Evolutionary conservation across 805 yeast species (phyloP).

Genomic region (Candida succiphila): DNA sequence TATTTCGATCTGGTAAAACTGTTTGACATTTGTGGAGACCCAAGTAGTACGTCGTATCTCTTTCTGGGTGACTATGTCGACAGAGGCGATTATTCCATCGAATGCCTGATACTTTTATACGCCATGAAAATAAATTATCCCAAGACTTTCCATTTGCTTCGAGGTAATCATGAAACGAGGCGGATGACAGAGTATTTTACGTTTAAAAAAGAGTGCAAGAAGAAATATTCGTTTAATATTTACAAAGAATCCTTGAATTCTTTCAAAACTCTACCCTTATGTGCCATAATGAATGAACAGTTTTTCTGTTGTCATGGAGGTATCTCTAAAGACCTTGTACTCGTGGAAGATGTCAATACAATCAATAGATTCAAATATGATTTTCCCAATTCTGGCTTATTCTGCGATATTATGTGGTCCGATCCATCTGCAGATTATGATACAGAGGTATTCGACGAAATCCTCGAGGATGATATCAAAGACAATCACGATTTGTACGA

Average conservation of each 20-base stretch:
- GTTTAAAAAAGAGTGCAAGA: constrained; percentile 81
- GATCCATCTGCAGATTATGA: constrained; percentile 90
- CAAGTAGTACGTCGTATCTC: constrained; percentile 61
- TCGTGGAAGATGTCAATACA: constrained; percentile 56
- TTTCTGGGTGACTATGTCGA: constrained; percentile 95
- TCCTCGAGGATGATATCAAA: constrained; percentile 26
- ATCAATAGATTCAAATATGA: constrained; percentile 71
- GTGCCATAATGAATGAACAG: constrained; percentile 86
- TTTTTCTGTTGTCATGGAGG: constrained; percentile 97
- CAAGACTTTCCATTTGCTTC: constrained; percentile 60
- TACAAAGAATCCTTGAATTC: constrained; percentile 69
- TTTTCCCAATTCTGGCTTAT: constrained; percentile 85
- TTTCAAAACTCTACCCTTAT: constrained; percentile 81
- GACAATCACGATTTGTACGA: constrained; percentile 5
- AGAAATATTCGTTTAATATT: constrained; percentile 58
- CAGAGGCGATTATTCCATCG: constrained; percentile 87
- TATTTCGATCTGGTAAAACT: constrained; percentile 82
- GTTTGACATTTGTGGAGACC: constrained; percentile 90
- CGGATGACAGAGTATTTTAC: constrained; percentile 93
- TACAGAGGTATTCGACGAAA: constrained; percentile 17
- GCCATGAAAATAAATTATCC: constrained; percentile 74
- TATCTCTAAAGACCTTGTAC: constrained; percentile 69
- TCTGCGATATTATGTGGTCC: constrained; percentile 94
- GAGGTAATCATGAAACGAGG: constrained; percentile 94
- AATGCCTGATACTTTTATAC: constrained; percentile 68